A percentile compares a stretch with the other conserved stretches of the same genome.
Evolutionary conservation across 1,284 basidiomycete genomes (phyloP).

Genomic region (Marasmius oreades): DNA sequence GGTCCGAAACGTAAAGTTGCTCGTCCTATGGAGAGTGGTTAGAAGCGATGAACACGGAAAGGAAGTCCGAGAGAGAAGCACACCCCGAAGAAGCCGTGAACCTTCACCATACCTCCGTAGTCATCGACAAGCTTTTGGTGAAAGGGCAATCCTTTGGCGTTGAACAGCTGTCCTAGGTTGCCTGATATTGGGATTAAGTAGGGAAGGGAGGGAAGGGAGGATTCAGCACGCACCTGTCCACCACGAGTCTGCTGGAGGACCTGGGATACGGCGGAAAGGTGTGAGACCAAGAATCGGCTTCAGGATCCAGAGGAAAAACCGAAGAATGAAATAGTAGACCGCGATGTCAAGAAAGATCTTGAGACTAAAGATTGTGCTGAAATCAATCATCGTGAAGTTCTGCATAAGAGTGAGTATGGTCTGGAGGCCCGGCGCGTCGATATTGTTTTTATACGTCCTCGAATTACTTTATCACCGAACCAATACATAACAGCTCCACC

Average conservation of each 20-base stretch:
- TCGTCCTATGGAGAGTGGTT: conserved; percentile 28
- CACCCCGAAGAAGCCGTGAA: conserved; percentile 52
- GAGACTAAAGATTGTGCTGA: not conserved
- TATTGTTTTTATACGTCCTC: too few species aligned
- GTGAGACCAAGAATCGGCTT: conserved; percentile 18
- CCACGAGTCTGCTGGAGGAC: conserved; percentile 33
- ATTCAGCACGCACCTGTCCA: conserved; percentile 31
- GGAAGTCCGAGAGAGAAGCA: conserved; percentile 11
- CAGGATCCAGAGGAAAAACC: conserved; percentile 16
- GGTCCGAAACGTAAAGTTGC: conserved; percentile 47
- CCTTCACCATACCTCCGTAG: conserved; percentile 46
- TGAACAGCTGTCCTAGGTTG: conserved; percentile 46
- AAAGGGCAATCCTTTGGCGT: conserved; percentile 42
- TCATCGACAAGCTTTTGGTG: conserved; percentile 39
- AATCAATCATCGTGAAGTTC: too few species aligned
- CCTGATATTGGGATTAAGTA: conserved; percentile 27
- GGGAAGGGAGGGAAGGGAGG: not conserved
- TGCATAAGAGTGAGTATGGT: too few species aligned
- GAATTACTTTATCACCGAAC: too few species aligned
- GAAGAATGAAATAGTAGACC: conserved; percentile 12
- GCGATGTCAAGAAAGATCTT: conserved; percentile 1
- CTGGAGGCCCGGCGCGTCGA: too few species aligned
- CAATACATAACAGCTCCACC: too few species aligned
- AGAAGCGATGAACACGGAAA: conserved; percentile 1
- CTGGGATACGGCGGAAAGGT: conserved; percentile 26